Percentiles rank a stretch among this genome's conserved stretches.
Evolutionary conservation across 176 grass and related monocot species (phyloP).

Genomic region (Ananas comosus): DNA sequence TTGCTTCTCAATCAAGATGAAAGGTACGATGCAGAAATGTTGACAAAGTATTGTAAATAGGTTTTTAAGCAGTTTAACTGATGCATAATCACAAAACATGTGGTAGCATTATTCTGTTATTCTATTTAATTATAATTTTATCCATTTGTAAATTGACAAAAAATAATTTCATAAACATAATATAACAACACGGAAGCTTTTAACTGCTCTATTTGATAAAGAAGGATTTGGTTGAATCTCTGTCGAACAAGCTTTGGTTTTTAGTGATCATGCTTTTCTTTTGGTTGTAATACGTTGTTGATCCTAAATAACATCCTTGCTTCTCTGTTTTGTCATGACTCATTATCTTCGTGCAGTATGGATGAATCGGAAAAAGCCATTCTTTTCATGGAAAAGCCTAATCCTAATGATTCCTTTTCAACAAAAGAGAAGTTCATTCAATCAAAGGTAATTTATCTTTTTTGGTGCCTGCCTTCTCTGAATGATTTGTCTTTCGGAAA

Average conservation of each 20-base stretch:
- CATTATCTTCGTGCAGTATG: constrained; percentile 35
- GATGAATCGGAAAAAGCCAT: constrained; percentile 40
- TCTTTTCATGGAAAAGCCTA: constrained; percentile 69
- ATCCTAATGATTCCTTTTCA: constrained; percentile 59
- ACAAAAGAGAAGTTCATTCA: constrained; percentile 97
- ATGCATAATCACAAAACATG: neutral
- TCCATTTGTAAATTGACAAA: too few relatives aligned
- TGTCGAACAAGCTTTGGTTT: neutral
- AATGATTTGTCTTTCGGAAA: neutral
- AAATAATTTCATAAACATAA: neutral
- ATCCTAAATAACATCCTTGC: neutral
- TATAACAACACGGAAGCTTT: neutral
- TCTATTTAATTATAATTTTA: too few relatives aligned
- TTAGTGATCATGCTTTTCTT: neutral
- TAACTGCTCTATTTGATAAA: neutral
- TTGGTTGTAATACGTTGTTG: neutral
- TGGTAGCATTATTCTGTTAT: too few relatives aligned
- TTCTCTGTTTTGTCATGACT: neutral
- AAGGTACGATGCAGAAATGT: constrained; percentile 35
- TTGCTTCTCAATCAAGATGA: constrained; percentile 63
- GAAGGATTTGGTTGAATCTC: neutral
- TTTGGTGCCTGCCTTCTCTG: constrained; percentile 5
- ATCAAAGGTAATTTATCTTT: constrained; percentile 57
- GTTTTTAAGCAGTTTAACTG: neutral
- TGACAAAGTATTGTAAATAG: neutral